Percentiles rank a stretch among this genome's conserved stretches.
These are phyloP conservation scores for Lolium multiflorum DNA, from an alignment of 176 grass and related monocot species.

Conservation along the genomic window DNA sequence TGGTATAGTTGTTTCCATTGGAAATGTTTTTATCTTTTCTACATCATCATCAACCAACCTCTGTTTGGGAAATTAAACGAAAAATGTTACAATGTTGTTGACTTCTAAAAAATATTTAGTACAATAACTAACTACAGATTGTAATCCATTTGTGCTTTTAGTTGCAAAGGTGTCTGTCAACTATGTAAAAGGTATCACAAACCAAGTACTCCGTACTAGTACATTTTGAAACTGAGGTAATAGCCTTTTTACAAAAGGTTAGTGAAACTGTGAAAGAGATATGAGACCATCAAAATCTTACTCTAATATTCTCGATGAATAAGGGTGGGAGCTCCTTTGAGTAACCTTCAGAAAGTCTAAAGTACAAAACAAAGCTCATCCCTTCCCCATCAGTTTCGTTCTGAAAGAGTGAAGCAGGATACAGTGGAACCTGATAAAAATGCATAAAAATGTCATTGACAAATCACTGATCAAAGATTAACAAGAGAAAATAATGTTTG, in stretches of 20 bases:
- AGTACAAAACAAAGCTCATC: constrained; percentile 97
- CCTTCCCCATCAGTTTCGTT: constrained; percentile 95
- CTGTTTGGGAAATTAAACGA: constrained; percentile 49
- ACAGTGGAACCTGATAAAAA: constrained; percentile 78
- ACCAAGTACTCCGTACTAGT: constrained; percentile 13
- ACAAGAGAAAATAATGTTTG: constrained; percentile 5
- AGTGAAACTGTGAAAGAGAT: constrained; percentile 7
- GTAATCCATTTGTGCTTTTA: not conserved
- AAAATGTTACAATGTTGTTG: constrained; percentile 26
- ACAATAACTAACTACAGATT: constrained; percentile 12
- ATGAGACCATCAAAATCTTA: constrained; percentile 52
- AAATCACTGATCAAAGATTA: constrained; percentile 11
- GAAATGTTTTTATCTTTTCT: constrained; percentile 85
- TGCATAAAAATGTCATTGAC: constrained; percentile 28
- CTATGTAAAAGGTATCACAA: not conserved
- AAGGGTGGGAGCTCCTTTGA: constrained; percentile 88
- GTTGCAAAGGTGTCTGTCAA: not conserved
- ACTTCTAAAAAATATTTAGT: constrained; percentile 10
- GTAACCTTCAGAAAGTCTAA: constrained; percentile 88
- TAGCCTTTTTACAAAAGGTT: not conserved
- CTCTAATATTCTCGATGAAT: constrained; percentile 81
- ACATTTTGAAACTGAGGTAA: constrained; percentile 3
- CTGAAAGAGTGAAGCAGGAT: constrained; percentile 95
- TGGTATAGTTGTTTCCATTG: constrained; percentile 74
- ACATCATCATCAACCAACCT: constrained; percentile 82